Evolutionary conservation across 176 grass and related monocot genomes (phyloP).

Genomic region (barley (Hordeum vulgare)): MorexV3_pseudomolecules_assembly NC_058524.1:626438664-626439163

Average conservation of each 20-base stretch:
- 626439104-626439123: constrained; percentile 17
- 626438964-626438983: constrained; percentile 81
- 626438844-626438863: not conserved
- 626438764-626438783: not conserved
- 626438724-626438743: not conserved
- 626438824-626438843: not conserved
- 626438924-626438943: constrained; percentile 8
- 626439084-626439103: constrained; percentile 97
- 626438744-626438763: not conserved
- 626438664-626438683: not conserved
- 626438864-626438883: not conserved
- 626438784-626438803: not conserved
- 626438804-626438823: not conserved
- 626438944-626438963: constrained; percentile 53
- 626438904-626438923: not conserved
- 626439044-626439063: constrained; percentile 86
- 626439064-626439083: constrained; percentile 59
- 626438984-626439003: constrained; percentile 70
- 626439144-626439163: not conserved
- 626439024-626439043: constrained; percentile 85
- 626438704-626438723: not conserved
- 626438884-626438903: not conserved
- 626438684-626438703: not conserved
- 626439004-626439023: constrained; percentile 53
- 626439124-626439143: constrained; percentile 1